Conservation (phyloP, 805 yeast genomes). For the Starmerella apicola region DNA sequence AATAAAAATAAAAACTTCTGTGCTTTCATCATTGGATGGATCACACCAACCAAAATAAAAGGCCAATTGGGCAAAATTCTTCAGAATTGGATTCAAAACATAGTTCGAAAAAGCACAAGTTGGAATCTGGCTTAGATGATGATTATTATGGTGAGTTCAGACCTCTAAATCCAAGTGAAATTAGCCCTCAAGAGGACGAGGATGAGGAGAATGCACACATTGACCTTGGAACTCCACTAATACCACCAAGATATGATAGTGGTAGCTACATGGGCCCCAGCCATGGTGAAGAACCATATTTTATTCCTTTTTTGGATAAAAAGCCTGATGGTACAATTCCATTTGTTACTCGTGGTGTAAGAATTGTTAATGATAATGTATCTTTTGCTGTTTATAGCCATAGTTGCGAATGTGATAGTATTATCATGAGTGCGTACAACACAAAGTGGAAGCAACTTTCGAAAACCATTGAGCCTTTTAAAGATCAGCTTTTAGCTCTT, state of each 20-base stretch:
- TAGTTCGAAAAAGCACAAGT: too few relatives aligned
- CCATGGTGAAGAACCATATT: conserved; percentile 27
- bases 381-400: conserved; percentile 12
- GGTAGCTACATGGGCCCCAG: conserved; percentile 24
- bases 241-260: conserved; percentile 21
- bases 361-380: conserved; percentile 15
- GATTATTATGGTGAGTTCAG: not conserved
- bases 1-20: too few relatives aligned
- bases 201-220: not conserved
- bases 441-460: conserved; percentile 9
- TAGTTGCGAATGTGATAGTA: conserved; percentile 20
- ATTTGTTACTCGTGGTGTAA: conserved; percentile 25
- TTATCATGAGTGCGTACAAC: conserved; percentile 19
- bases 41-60: too few relatives aligned
- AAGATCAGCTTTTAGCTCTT: conserved; percentile 25
- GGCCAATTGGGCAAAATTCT: too few relatives aligned
- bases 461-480: conserved; percentile 15
- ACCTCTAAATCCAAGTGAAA: conserved; percentile 7
- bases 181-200: conserved; percentile 9
- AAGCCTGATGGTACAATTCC: conserved; percentile 18
- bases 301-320: conserved; percentile 15
- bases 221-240: conserved; percentile 13
- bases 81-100: too few relatives aligned
- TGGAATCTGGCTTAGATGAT: not conserved
- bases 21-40: too few relatives aligned